A percentile compares a stretch with the other conserved stretches of the same genome.
Evolutionary conservation across 768 basidiomycete genomes (phyloP).

Genomic region (Leucosporidium yakuticum): DNA sequence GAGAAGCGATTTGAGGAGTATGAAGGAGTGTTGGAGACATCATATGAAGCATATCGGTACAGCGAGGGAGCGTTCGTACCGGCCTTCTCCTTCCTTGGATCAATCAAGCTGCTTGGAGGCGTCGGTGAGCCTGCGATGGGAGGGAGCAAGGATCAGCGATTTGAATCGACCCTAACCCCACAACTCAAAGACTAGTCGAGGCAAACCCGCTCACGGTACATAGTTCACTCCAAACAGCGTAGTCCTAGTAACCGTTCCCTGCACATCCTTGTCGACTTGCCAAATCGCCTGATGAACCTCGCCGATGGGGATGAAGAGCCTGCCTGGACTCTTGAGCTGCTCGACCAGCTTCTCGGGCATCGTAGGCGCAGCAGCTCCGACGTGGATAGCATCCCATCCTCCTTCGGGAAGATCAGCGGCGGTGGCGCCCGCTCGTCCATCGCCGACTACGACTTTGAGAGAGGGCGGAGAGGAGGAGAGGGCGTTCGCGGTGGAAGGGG

Average conservation of each 20-base stretch:
- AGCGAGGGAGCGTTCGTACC: no score
- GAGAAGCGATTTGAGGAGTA: no score
- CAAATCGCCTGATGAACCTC: constrained; percentile 56
- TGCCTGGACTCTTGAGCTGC: constrained; percentile 47
- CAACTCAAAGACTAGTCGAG: background rate
- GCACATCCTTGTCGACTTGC: constrained; percentile 69
- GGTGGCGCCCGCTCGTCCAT: background rate
- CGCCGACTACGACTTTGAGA: background rate
- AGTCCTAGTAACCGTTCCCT: constrained; percentile 60
- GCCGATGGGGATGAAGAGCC: constrained; percentile 91
- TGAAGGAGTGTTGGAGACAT: no score
- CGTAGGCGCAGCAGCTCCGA: constrained; percentile 53
- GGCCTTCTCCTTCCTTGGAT: no score
- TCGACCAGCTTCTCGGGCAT: constrained; percentile 66
- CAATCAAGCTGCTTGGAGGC: no score
- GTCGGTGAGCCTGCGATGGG: no score
- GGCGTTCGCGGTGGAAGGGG: background rate
- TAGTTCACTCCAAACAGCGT: constrained; percentile 78
- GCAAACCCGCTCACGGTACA: constrained; percentile 41
- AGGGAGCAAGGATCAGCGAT: no score
- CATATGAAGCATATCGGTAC: no score
- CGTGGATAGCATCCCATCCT: constrained; percentile 1
- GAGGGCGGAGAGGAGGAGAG: background rate
- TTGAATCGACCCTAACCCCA: background rate
- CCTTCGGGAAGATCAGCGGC: background rate